Base-by-base conservation (phyloP, 768 basidiomycete genomes). In the Rhodocollybia butyracea region DNA sequence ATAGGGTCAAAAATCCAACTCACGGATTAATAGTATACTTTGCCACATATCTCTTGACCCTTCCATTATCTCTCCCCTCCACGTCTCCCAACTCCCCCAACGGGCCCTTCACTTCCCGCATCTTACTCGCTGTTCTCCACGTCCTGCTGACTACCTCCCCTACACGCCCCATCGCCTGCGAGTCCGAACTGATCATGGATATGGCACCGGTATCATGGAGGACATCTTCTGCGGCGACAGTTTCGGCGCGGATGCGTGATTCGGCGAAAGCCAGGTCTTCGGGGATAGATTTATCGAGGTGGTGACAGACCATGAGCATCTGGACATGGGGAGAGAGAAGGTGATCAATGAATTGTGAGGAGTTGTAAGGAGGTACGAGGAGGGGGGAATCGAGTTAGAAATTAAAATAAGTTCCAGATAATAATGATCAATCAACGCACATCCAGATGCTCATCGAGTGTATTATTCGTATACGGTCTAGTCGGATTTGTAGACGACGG, bases 221-320 rank as follows among this genome's bases (percentile, higher is more conserved):
- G 17, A 98, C 89, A 66, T 99, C 97, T 69, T 99, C 97, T 1
- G 97, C 97, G 0, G 97, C 97, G 41, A 98, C 88, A 0, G 97
- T 99, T 73, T 98, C 96, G 0, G 85, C 93, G 32, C 97, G 84
- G 63, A 99, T 98, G 32, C 97, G 89, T 7, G 96, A 98, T 60
- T 98, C 95, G 3, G 97, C 96, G 63, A 99, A 99, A 1, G 89
- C 84, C 39, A 98, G 78, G 61, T 99, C 97, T 73, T 99, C 97
- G 1, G 89, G 82, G 60, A 96, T 93, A n/a, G 78, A 81, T 61
- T 77, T 84, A 73, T 97, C 93, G 54, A 99, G 82, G 69, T 99
- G 96, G 68, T 99, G 96, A 69, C 94, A 97, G n/a, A 98, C 94
- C 94, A 98, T 98, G 22, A 98, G 78, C 97, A 98, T 99, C 95